phyloP scores from a whole-genome alignment of 169 alveolate genomes.

The Plasmodium knowlesi region DNA sequence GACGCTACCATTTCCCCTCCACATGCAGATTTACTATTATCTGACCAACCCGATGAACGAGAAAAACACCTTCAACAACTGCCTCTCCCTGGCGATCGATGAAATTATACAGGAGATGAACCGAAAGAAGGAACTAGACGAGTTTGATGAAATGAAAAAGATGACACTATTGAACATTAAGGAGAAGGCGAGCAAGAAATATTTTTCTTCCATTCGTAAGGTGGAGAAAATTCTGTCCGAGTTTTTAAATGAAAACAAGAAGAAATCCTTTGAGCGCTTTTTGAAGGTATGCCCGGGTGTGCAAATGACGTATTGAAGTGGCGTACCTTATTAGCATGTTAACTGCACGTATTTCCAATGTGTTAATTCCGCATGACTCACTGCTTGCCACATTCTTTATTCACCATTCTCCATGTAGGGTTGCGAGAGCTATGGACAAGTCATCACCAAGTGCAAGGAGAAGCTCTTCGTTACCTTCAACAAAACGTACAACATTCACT shows the following conservation, averaged over 20 bases:
- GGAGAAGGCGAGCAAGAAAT: constrained; percentile 47
- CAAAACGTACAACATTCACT: constrained; percentile 38
- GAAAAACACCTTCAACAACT: constrained; percentile 38
- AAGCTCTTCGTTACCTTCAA: constrained; percentile 52
- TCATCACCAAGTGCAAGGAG: constrained; percentile 56
- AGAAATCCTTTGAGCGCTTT: constrained; percentile 51
- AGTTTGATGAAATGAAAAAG: constrained; percentile 58
- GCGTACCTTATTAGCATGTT: background rate
- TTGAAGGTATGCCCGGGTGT: constrained; percentile 20
- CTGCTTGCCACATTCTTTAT: background rate
- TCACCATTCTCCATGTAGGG: constrained; percentile 7
- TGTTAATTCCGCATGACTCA: background rate
- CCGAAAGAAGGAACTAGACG: constrained; percentile 33
- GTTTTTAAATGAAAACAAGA: constrained; percentile 65
- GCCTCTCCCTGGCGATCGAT: constrained; percentile 68
- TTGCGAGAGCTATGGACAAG: constrained; percentile 60
- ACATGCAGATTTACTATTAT: constrained; percentile 35
- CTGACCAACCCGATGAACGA: constrained; percentile 42
- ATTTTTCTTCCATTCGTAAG: constrained; percentile 52
- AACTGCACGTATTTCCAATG: background rate
- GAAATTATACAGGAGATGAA: constrained; percentile 49
- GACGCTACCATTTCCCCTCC: background rate
- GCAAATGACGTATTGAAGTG: background rate
- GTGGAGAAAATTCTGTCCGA: constrained; percentile 54
- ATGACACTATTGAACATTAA: constrained; percentile 26